A percentile compares a stretch with the other conserved stretches of the same genome.
Conservation (phyloP, 495 filamentous ascomycete species). For the Neurospora tetrasperma region DNA sequence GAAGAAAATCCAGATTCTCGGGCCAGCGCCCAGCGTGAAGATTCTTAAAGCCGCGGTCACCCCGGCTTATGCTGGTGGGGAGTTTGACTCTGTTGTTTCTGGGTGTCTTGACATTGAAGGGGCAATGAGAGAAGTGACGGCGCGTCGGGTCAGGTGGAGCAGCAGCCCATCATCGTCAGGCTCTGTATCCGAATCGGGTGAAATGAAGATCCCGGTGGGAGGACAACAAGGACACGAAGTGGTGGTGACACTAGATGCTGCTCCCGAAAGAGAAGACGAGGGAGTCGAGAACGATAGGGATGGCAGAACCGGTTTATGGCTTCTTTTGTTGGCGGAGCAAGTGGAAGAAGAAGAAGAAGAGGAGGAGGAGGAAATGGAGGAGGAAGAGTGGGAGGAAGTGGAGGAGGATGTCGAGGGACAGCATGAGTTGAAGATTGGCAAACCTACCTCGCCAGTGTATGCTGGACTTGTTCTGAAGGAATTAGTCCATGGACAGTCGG, state of each 20-base stretch:
- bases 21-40: background rate
- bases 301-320: background rate
- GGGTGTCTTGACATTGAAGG: background rate
- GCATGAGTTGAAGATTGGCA: background rate
- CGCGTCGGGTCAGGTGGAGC: background rate
- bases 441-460: background rate
- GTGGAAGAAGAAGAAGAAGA: background rate
- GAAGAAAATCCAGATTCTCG: background rate
- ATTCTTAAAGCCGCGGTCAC: background rate
- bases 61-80: background rate
- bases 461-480: background rate
- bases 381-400: background rate
- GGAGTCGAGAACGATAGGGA: background rate
- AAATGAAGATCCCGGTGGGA: background rate
- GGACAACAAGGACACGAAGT: background rate
- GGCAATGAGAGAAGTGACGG: background rate
- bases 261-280: background rate
- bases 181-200: background rate
- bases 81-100: background rate
- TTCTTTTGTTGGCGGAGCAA: background rate
- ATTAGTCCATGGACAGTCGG: background rate
- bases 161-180: background rate
- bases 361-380: background rate
- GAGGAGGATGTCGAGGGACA: background rate
- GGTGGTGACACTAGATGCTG: background rate